Conservation (phyloP, 257 asterid species). For the Forsythia viridissima region DNA sequence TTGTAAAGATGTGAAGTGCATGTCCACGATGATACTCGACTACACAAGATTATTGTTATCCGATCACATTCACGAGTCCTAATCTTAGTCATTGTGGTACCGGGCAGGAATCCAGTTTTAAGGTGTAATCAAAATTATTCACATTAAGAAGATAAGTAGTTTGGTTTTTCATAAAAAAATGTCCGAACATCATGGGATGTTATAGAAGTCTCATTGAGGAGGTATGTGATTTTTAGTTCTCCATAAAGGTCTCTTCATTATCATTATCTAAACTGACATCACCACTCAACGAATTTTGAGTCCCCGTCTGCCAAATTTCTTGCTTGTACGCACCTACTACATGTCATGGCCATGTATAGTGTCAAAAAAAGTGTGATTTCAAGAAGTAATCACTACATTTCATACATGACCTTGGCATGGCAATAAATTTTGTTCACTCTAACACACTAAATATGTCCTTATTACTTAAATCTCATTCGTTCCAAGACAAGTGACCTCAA, state of each 20-base stretch:
- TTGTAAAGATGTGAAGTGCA: too few relatives aligned
- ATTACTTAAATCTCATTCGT: too few relatives aligned
- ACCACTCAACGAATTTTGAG: slow-evolving; percentile 25
- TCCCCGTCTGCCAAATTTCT: slow-evolving; percentile 22
- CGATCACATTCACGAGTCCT: too few relatives aligned
- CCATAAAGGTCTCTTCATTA: slow-evolving; percentile 21
- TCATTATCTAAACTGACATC: slow-evolving; percentile 14
- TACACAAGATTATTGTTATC: too few relatives aligned
- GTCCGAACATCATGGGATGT: background rate
- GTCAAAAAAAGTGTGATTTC: background rate
- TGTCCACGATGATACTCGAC: too few relatives aligned
- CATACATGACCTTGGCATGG: slow-evolving; percentile 12
- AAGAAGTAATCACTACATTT: background rate
- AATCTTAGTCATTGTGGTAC: too few relatives aligned
- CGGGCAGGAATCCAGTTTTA: too few relatives aligned
- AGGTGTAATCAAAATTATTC: too few relatives aligned
- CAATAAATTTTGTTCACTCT: too few relatives aligned
- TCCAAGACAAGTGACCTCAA: too few relatives aligned
- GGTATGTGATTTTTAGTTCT: background rate
- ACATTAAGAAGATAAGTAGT: too few relatives aligned
- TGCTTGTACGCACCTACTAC: slow-evolving; percentile 43
- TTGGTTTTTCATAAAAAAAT: background rate
- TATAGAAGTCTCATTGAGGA: background rate
- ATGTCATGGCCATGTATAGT: slow-evolving; percentile 9
- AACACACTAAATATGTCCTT: too few relatives aligned